phyloP scores from a whole-genome alignment of 495 filamentous ascomycete species.

The Chlorociboria aeruginascens region DNA sequence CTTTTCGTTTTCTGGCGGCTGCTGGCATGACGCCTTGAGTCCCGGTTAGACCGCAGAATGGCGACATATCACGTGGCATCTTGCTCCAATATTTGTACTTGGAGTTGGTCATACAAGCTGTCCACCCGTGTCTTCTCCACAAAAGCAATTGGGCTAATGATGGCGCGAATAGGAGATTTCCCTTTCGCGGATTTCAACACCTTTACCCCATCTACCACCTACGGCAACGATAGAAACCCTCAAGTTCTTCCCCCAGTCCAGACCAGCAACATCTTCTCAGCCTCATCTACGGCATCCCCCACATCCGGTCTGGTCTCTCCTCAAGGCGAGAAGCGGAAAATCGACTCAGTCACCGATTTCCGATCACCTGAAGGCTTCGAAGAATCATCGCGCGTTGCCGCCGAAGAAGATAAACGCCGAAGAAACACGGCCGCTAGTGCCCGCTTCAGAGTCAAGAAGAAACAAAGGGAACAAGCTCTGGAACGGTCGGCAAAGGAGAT shows the following conservation, averaged over 20 bases:
- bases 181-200: slow-evolving; percentile 19
- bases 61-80: slow-evolving; percentile 15
- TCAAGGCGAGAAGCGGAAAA: slow-evolving; percentile 35
- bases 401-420: slow-evolving; percentile 94
- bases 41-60: not conserved
- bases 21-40: not conserved
- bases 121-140: not conserved
- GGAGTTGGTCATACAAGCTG: not conserved
- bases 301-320: slow-evolving; percentile 22
- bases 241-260: slow-evolving; percentile 23
- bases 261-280: slow-evolving; percentile 29
- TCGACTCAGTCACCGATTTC: slow-evolving; percentile 24
- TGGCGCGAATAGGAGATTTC: slow-evolving; percentile 17
- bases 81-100: not conserved
- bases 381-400: slow-evolving; percentile 61
- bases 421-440: slow-evolving; percentile 93
- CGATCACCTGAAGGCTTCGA: slow-evolving; percentile 37
- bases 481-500: slow-evolving; percentile 87
- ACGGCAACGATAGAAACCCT: slow-evolving; percentile 22
- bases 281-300: slow-evolving; percentile 31
- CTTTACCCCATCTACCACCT: slow-evolving; percentile 21
- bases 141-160: slow-evolving; percentile 21
- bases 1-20: not conserved
- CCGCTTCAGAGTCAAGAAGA: slow-evolving; percentile 98
- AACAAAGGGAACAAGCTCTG: slow-evolving; percentile 90